These are phyloP conservation scores for Tulasnella calospora DNA, from an alignment of 768 basidiomycete genomes.

Conservation along the genomic window DNA sequence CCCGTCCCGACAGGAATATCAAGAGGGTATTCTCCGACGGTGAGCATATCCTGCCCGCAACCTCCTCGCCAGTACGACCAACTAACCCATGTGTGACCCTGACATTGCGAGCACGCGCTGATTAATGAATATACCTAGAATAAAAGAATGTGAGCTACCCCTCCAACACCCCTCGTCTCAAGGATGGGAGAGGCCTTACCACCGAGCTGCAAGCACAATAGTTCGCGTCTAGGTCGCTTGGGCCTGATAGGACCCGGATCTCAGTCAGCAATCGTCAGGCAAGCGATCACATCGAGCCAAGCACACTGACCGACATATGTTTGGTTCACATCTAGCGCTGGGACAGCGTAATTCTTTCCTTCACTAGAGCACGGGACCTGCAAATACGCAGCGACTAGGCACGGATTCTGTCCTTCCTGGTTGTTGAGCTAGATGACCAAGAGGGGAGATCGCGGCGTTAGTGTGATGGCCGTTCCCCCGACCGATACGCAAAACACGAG, in stretches of 20 bases:
- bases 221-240: background rate
- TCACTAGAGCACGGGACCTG: background rate
- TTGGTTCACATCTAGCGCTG: background rate
- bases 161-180: background rate
- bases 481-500: background rate
- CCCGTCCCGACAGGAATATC: slow-evolving; percentile 46
- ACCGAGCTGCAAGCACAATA: slow-evolving; percentile 54
- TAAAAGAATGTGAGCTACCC: background rate
- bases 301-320: background rate
- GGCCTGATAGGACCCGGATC: slow-evolving; percentile 2
- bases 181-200: slow-evolving; percentile 23
- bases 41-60: slow-evolving; percentile 21
- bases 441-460: background rate
- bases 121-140: slow-evolving; percentile 45
- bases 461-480: background rate
- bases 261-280: background rate
- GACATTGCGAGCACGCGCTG: slow-evolving; percentile 56
- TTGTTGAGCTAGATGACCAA: slow-evolving; percentile 10
- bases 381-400: slow-evolving; percentile 24
- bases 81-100: slow-evolving; percentile 42
- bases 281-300: background rate
- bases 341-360: slow-evolving; percentile 9
- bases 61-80: slow-evolving; percentile 35
- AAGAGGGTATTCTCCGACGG: slow-evolving; percentile 42
- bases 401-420: slow-evolving; percentile 12